phyloP scores from a whole-genome alignment of 306 rosid genomes.

The Lathyrus tuberosus region DNA sequence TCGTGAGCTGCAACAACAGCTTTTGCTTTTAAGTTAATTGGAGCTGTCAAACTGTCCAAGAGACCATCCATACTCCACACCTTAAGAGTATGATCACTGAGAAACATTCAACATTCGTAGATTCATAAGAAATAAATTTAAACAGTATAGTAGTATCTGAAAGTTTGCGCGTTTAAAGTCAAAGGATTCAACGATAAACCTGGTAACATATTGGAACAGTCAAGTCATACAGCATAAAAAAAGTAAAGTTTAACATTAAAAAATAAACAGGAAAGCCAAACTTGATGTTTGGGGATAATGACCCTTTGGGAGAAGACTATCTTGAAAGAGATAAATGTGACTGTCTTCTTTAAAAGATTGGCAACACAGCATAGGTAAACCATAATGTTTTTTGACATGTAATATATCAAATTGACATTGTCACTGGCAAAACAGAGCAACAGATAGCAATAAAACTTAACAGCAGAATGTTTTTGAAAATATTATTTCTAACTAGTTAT shows the following conservation, averaged over 20 bases:
- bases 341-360: neutral
- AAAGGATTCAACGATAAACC: neutral
- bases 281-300: slow-evolving; percentile 14
- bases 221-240: slow-evolving; percentile 26
- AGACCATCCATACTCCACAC: slow-evolving; percentile 85
- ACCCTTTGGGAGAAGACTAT: slow-evolving; percentile 17
- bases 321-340: slow-evolving; percentile 8
- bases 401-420: neutral
- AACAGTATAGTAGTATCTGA: neutral
- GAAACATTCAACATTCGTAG: slow-evolving; percentile 29
- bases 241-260: neutral
- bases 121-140: slow-evolving; percentile 31
- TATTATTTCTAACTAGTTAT: neutral
- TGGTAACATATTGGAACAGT: neutral
- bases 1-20: slow-evolving; percentile 96
- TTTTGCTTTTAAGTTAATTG: slow-evolving; percentile 77
- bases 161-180: slow-evolving; percentile 2
- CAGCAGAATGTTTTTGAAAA: neutral
- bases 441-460: neutral
- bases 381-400: neutral
- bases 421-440: neutral
- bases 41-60: slow-evolving; percentile 47
- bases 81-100: slow-evolving; percentile 89
- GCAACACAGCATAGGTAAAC: slow-evolving; percentile 11
- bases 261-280: slow-evolving; percentile 7